Conservation (phyloP, 2,329 filamentous ascomycete species). For the Trichophyton rubrum region DNA sequence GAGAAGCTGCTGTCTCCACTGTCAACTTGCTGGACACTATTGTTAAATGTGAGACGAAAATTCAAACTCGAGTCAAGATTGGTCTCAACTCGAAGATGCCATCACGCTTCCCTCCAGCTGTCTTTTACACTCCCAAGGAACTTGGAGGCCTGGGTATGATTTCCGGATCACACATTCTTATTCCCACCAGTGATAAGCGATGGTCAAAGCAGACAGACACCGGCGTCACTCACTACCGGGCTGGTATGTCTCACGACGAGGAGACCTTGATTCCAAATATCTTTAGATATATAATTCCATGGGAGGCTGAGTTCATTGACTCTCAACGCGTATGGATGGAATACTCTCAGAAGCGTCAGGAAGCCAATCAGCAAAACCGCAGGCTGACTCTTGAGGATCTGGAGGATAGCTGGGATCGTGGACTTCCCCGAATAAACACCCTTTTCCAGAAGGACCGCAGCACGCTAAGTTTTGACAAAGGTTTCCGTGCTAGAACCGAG, state of each 20-base stretch:
- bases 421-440: conserved; percentile 94
- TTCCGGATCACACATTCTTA: conserved; percentile 93
- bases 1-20: conserved; percentile 91
- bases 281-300: conserved; percentile 97
- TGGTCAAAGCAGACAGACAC: conserved; percentile 98
- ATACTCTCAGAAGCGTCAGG: conserved; percentile 93
- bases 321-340: conserved; percentile 99
- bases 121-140: conserved; percentile 98
- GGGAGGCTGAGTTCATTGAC: conserved; percentile 98
- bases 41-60: conserved; percentile 99
- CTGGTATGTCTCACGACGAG: conserved; percentile 96
- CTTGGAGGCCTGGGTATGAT: conserved; percentile 97
- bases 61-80: conserved; percentile 97
- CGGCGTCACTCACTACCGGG: conserved; percentile 90
- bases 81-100: conserved; percentile 99
- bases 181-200: conserved; percentile 91
- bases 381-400: conserved; percentile 89
- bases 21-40: conserved; percentile 91
- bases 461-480: conserved; percentile 95
- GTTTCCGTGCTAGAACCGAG: conserved; percentile 86
- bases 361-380: conserved; percentile 94
- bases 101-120: conserved; percentile 90
- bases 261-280: conserved; percentile 98
- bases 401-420: conserved; percentile 96
- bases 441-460: conserved; percentile 97